Base-by-base conservation (phyloP, 805 yeast genomes). In the Huiozyma sinensis region DNA sequence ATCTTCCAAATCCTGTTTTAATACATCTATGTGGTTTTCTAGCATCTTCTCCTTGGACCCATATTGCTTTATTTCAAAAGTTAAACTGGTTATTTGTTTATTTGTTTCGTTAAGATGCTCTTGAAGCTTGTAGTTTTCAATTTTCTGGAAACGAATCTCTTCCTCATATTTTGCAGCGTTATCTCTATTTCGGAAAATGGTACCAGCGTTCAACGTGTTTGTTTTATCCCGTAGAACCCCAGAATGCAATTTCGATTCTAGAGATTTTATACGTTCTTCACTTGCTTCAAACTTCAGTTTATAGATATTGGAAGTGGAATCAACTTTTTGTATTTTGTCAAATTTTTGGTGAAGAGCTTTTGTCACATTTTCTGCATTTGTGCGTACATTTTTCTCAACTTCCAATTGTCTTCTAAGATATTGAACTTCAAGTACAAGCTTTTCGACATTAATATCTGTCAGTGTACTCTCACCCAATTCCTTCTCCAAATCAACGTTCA, bases 1-100 rank as follows among this genome's bases (percentile, higher is more conserved):
- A 2, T 80, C 72, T 38, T 79, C 79, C 27, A 83, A 61, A 44
- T 75, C 77, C 13, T 79, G 69, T 49, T 74, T 76, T 39, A 81
- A 64, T 51, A 66, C 68, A 46, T 63, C 69, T 49, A 59, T 63
- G 53, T 57, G 72, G 52, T 63, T 77, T 28, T 56, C 55, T 6
- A 66, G 53, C 8, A 66, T 34, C 6, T 53, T 52, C 37, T 59
- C 59, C 67, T 74, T 33, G 67, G 68, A 38, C 54, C 53, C 29
- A 55, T 56, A 49, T 70, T 65, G 58, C 68, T 48, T 54, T 7
- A 55, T 73, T 29, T 69, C 71, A 40, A 73, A 67, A 3, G 75
- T 67, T 4, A 70, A 43, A 35, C 60, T 65, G 39, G 72, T 60
- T 4, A 75, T 70, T 35, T 64, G 67, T 28, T 73, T 66, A 13